phyloP scores from a whole-genome alignment of 495 filamentous ascomycete genomes.

The Talaromyces nanjingensis region DNA sequence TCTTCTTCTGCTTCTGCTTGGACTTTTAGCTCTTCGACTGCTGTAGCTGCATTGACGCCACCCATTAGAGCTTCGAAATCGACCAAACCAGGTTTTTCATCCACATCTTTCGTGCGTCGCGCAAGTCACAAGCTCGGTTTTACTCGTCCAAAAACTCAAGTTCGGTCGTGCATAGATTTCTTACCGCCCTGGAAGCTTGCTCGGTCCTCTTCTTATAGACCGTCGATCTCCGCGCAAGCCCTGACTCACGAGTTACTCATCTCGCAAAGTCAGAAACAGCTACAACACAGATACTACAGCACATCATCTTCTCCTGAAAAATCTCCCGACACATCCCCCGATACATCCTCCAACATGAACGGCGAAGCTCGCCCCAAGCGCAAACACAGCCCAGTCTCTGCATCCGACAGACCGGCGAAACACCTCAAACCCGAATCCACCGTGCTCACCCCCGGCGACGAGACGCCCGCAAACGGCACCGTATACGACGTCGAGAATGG shows the following conservation, averaged over 20 bases:
- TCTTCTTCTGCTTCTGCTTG: conserved; percentile 10
- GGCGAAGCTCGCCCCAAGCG: conserved; percentile 50
- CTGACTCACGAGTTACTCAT: not conserved
- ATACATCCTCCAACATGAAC: conserved; percentile 22
- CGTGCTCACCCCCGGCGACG: conserved; percentile 33
- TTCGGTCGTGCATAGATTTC: not conserved
- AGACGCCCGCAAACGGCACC: conserved; percentile 41
- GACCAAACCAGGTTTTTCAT: not conserved
- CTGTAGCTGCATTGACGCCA: not conserved
- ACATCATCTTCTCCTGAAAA: conserved; percentile 7
- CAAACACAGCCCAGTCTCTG: conserved; percentile 48
- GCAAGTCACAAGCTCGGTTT: not conserved
- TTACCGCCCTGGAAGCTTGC: not conserved
- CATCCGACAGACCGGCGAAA: conserved; percentile 49
- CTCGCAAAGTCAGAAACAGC: not conserved
- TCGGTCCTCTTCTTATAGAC: not conserved
- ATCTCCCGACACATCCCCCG: not conserved
- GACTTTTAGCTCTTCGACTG: not conserved
- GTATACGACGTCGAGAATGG: conserved; percentile 44
- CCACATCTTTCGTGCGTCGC: not conserved
- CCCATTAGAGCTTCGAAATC: not conserved
- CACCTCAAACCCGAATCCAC: conserved; percentile 44
- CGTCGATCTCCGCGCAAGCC: not conserved
- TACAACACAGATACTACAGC: not conserved
- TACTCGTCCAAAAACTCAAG: not conserved